These are phyloP conservation scores for Tylopilus felleus DNA, from an alignment of 768 basidiomycete species.

Conservation along the genomic window DNA sequence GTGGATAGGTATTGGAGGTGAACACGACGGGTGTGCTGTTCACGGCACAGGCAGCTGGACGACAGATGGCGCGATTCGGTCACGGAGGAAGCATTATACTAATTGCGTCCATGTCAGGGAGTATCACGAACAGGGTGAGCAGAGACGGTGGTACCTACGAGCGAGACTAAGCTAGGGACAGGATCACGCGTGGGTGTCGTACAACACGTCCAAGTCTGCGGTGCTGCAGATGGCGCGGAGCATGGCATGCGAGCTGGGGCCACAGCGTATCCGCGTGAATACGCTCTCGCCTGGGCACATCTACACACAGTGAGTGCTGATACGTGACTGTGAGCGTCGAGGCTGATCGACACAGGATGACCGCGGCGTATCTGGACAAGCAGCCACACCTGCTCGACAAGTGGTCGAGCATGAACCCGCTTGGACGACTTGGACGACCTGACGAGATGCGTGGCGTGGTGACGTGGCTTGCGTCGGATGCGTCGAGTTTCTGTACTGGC, in stretches of 20 bases:
- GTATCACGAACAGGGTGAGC: slow-evolving; percentile 66
- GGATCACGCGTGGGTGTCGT: slow-evolving; percentile 75
- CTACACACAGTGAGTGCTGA: slow-evolving; percentile 56
- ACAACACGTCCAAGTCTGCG: slow-evolving; percentile 75
- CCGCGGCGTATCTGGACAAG: slow-evolving; percentile 64
- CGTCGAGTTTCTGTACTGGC: slow-evolving; percentile 75
- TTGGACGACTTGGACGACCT: slow-evolving; percentile 66
- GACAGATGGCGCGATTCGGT: slow-evolving; percentile 51
- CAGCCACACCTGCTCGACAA: slow-evolving; percentile 60
- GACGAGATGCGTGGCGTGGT: slow-evolving; percentile 73
- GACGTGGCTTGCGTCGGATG: slow-evolving; percentile 71
- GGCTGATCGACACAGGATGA: slow-evolving; percentile 50
- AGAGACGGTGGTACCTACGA: neutral
- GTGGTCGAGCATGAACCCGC: slow-evolving; percentile 68
- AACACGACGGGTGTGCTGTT: slow-evolving; percentile 62
- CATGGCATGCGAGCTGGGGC: slow-evolving; percentile 78
- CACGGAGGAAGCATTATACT: slow-evolving; percentile 54
- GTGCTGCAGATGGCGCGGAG: slow-evolving; percentile 79
- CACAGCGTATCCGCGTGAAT: slow-evolving; percentile 66
- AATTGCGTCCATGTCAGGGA: slow-evolving; percentile 60
- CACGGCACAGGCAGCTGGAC: slow-evolving; percentile 58
- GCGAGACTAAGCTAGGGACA: slow-evolving; percentile 21
- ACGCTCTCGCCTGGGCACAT: slow-evolving; percentile 75
- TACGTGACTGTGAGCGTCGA: slow-evolving; percentile 3
- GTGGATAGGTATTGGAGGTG: slow-evolving; percentile 54